A percentile compares a stretch with the other conserved stretches of the same genome.
Evolutionary conservation across 2,329 filamentous ascomycete genomes (phyloP).

Genomic region (Cercospora zeina): DNA sequence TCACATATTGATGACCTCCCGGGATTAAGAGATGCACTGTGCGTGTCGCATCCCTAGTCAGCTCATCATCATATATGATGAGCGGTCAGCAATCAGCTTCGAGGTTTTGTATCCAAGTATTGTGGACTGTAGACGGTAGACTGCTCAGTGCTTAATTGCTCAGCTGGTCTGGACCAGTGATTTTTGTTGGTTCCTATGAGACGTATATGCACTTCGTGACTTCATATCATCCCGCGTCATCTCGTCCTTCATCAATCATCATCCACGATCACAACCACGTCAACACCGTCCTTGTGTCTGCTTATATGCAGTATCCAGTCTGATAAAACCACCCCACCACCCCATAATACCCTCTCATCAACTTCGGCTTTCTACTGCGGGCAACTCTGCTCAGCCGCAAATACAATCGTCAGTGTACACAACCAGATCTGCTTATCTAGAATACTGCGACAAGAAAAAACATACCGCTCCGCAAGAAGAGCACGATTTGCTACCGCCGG

Average conservation of each 20-base stretch:
- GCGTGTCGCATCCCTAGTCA: too few relatives aligned
- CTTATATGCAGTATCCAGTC: not conserved
- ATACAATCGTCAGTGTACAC: not conserved
- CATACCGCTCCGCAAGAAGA: constrained; percentile 39
- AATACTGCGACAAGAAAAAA: not conserved
- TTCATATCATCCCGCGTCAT: not conserved
- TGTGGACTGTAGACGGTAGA: too few relatives aligned
- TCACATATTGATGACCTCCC: too few relatives aligned
- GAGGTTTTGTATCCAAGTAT: too few relatives aligned
- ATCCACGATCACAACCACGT: not conserved
- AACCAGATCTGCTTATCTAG: not conserved
- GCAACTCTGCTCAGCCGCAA: constrained; percentile 30
- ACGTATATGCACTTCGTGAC: too few relatives aligned
- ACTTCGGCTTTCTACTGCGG: constrained; percentile 28
- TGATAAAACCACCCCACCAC: constrained; percentile 13
- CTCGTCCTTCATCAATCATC: not conserved
- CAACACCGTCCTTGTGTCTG: not conserved
- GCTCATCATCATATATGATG: too few relatives aligned
- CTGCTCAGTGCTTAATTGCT: too few relatives aligned
- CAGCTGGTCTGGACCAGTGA: too few relatives aligned
- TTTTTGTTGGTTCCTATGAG: too few relatives aligned
- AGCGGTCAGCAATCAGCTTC: too few relatives aligned
- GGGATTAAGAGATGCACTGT: too few relatives aligned
- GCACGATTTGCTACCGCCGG: constrained; percentile 39
- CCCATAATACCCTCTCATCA: too few relatives aligned